Evolutionary conservation across 805 yeast species (phyloP).

Genomic region (Cyberlindnera bimundalis): DNA sequence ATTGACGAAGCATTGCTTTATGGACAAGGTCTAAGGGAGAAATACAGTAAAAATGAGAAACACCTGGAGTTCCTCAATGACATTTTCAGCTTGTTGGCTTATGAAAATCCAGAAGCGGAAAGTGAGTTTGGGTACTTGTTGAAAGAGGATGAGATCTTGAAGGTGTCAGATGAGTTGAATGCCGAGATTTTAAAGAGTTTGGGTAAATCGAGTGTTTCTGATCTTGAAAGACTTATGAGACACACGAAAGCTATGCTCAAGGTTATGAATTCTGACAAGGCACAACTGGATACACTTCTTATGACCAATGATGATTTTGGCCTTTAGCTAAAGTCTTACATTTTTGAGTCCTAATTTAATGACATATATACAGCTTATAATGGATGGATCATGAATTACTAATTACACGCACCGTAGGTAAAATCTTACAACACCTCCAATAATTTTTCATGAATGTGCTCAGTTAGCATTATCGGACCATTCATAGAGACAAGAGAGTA

Average conservation of each 20-base stretch:
- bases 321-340: too few species aligned
- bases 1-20: constrained; percentile 35
- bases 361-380: too few species aligned
- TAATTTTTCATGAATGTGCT: constrained; percentile 43
- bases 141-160: constrained; percentile 34
- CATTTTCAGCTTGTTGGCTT: constrained; percentile 50
- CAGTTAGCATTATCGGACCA: constrained; percentile 52
- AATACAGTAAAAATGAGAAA: constrained; percentile 31
- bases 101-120: constrained; percentile 39
- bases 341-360: too few species aligned
- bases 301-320: constrained; percentile 45
- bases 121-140: constrained; percentile 38
- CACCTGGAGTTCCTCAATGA: constrained; percentile 39
- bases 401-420: too few species aligned
- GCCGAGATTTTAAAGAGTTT: constrained; percentile 39
- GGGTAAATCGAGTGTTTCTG: constrained; percentile 42
- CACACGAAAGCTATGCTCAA: constrained; percentile 38
- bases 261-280: constrained; percentile 30
- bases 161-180: constrained; percentile 41
- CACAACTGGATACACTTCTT: constrained; percentile 33
- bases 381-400: neutral
- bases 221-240: constrained; percentile 41
- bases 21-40: constrained; percentile 36
- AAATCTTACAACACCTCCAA: constrained; percentile 1
- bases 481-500: constrained; percentile 48